Percentiles rank a stretch among this genome's conserved stretches.
Conservation (phyloP, 495 filamentous ascomycete genomes). For the Aspergillus hancockii region DNA sequence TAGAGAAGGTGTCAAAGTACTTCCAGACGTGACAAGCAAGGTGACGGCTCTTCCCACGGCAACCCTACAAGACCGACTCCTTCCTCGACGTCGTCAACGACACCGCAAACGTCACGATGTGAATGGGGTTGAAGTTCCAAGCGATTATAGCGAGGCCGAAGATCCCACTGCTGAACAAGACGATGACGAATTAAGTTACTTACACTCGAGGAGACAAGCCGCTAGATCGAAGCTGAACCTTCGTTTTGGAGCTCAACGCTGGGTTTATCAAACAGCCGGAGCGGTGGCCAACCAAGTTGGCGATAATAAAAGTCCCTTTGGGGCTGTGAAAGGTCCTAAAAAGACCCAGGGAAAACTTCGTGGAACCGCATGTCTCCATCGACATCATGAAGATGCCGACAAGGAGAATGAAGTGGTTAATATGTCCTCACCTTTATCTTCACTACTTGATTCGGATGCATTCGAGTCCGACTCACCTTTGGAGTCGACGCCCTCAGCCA, state of each 20-base stretch:
- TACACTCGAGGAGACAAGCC: conserved; percentile 19
- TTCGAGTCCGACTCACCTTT: conserved; percentile 29
- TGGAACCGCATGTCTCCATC: background rate
- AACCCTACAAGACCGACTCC: conserved; percentile 46
- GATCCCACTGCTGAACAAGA: conserved; percentile 32
- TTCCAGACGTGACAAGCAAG: conserved; percentile 19
- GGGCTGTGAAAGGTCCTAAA: conserved; percentile 4
- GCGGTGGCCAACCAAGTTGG: conserved; percentile 13
- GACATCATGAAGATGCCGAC: conserved; percentile 9
- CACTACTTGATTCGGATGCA: conserved; percentile 37
- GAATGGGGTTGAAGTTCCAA: conserved; percentile 23
- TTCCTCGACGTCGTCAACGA: conserved; percentile 45
- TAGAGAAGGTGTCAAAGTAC: conserved; percentile 7
- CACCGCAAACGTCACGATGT: conserved; percentile 24
- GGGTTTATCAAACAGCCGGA: conserved; percentile 18
- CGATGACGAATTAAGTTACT: conserved; percentile 42
- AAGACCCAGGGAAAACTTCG: conserved; percentile 11
- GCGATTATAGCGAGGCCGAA: conserved; percentile 39
- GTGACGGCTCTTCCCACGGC: conserved; percentile 47
- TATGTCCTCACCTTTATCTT: conserved; percentile 41
- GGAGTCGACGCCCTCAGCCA: conserved; percentile 15
- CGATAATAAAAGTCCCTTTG: background rate
- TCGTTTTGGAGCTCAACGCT: conserved; percentile 10
- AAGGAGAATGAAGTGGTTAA: conserved; percentile 34
- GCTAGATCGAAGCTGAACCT: conserved; percentile 22